A percentile compares a stretch with the other conserved stretches of the same genome.
Evolutionary conservation across 805 yeast genomes (phyloP).

Genomic region (Ogataea neopini): DNA sequence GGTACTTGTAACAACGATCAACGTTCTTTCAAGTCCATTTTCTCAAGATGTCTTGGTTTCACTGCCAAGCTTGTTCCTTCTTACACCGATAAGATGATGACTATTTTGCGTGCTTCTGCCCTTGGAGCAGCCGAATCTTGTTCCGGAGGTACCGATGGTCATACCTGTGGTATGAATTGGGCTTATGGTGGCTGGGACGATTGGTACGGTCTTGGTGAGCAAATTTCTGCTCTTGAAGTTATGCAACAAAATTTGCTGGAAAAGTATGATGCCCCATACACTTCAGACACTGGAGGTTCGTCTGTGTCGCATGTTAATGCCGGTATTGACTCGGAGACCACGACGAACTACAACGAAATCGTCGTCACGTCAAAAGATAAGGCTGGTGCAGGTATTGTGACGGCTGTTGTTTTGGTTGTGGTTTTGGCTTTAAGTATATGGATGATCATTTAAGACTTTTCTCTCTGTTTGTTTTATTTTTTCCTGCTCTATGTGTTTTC

Average conservation of each 20-base stretch:
- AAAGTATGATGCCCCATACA: slow-evolving; percentile 56
- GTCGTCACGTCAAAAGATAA: slow-evolving; percentile 61
- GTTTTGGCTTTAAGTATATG: slow-evolving; percentile 71
- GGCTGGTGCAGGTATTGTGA: slow-evolving; percentile 89
- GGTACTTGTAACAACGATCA: slow-evolving; percentile 70
- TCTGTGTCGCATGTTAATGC: slow-evolving; percentile 35
- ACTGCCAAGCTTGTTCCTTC: slow-evolving; percentile 57
- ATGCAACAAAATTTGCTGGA: slow-evolving; percentile 47
- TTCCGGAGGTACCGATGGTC: slow-evolving; percentile 84
- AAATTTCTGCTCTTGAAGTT: slow-evolving; percentile 72
- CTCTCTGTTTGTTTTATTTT: background rate
- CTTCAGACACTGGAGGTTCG: slow-evolving; percentile 66
- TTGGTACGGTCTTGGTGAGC: slow-evolving; percentile 79
- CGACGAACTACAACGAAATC: slow-evolving; percentile 42
- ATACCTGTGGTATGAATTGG: slow-evolving; percentile 86
- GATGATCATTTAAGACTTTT: slow-evolving; percentile 53
- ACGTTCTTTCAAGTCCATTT: slow-evolving; percentile 70
- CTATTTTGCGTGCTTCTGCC: slow-evolving; percentile 45
- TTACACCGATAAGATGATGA: slow-evolving; percentile 42
- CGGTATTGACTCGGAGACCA: slow-evolving; percentile 57
- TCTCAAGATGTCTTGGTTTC: slow-evolving; percentile 61
- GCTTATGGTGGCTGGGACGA: slow-evolving; percentile 59
- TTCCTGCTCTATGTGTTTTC: background rate
- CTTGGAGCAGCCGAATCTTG: slow-evolving; percentile 76
- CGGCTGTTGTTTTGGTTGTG: slow-evolving; percentile 67